These are phyloP conservation scores for Porcisia deanei DNA, from an alignment of 208 protist genomes.

Conservation along the genomic window DNA sequence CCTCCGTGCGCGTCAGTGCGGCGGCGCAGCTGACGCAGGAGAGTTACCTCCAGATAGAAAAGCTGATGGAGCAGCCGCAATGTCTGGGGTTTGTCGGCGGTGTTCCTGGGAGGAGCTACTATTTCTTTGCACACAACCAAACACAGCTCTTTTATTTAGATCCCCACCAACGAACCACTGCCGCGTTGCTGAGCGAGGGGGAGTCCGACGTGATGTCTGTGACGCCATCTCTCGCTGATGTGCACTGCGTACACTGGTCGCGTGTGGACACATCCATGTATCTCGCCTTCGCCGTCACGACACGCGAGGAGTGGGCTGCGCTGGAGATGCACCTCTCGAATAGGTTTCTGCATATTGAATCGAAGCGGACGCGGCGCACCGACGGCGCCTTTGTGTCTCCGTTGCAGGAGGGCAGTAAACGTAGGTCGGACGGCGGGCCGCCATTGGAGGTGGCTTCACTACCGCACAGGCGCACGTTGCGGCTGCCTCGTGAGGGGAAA, in stretches of 20 bases:
- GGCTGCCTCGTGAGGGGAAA: not conserved
- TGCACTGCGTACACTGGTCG: slow-evolving; percentile 57
- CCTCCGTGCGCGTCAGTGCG: slow-evolving; percentile 50
- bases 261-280: slow-evolving; percentile 71
- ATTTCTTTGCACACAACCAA: slow-evolving; percentile 66
- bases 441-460: not conserved
- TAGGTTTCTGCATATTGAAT: slow-evolving; percentile 44
- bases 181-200: slow-evolving; percentile 32
- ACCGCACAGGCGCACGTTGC: slow-evolving; percentile 9
- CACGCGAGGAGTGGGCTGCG: slow-evolving; percentile 34
- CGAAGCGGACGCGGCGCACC: slow-evolving; percentile 11
- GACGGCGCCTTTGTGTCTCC: slow-evolving; percentile 27
- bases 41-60: slow-evolving; percentile 56
- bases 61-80: slow-evolving; percentile 49
- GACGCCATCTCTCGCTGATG: slow-evolving; percentile 34
- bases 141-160: slow-evolving; percentile 74
- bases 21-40: slow-evolving; percentile 46
- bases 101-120: slow-evolving; percentile 66
- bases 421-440: slow-evolving; percentile 2
- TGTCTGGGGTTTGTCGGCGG: slow-evolving; percentile 79
- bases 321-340: slow-evolving; percentile 35
- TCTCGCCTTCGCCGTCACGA: slow-evolving; percentile 59
- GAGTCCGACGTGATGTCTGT: slow-evolving; percentile 21
- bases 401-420: slow-evolving; percentile 7
- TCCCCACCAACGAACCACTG: slow-evolving; percentile 57